A percentile compares a stretch with the other conserved stretches of the same genome.
Evolutionary conservation across 176 grass and related monocot species (phyloP).

Genomic region (Olyra latifolia): DNA sequence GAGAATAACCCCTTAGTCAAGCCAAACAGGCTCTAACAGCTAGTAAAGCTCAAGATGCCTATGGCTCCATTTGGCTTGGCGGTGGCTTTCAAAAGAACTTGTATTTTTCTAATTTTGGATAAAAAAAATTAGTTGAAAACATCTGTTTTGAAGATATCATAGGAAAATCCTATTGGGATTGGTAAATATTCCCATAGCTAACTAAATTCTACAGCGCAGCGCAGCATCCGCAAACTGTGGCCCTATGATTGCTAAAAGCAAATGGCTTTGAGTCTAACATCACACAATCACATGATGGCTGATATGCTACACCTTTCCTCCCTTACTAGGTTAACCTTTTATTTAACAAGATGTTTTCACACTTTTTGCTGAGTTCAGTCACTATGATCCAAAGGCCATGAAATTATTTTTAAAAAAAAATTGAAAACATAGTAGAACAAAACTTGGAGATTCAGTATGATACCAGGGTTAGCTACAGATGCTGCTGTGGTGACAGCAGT

Average conservation of each 20-base stretch:
- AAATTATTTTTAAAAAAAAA: neutral
- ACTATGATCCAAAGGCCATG: neutral
- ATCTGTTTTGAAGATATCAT: neutral
- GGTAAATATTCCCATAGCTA: neutral
- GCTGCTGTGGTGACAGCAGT: slow-evolving; percentile 42
- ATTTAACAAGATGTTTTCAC: neutral
- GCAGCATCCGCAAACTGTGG: neutral
- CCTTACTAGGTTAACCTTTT: slow-evolving; percentile 11
- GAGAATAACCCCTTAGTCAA: no score
- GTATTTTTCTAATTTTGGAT: neutral
- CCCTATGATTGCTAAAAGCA: slow-evolving; percentile 1
- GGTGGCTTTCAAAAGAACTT: neutral
- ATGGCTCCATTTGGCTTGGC: neutral
- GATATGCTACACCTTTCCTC: slow-evolving; percentile 8
- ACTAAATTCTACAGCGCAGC: neutral
- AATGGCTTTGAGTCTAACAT: slow-evolving; percentile 1
- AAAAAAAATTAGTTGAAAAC: neutral
- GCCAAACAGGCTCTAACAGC: neutral
- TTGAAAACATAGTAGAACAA: neutral
- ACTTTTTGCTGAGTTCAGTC: neutral
- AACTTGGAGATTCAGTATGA: slow-evolving; percentile 21
- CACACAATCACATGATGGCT: neutral
- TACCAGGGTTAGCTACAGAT: slow-evolving; percentile 73
- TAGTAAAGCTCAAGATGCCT: slow-evolving; percentile 3
- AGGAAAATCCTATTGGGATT: slow-evolving; percentile 15